Conservation (phyloP, 495 filamentous ascomycete genomes). For the Xylaria castorea region DNA sequence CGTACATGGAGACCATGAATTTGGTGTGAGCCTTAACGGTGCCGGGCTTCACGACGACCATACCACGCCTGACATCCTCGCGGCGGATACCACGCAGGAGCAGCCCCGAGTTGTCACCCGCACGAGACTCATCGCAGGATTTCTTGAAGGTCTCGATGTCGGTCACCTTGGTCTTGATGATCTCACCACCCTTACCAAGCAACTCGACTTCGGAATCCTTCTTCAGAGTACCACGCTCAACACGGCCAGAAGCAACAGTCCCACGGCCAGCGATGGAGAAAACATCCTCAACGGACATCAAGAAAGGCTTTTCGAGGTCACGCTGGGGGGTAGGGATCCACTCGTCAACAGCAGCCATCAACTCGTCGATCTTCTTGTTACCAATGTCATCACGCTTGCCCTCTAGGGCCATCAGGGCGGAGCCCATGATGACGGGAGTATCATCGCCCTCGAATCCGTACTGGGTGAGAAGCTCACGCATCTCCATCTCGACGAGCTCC, state of each 20-base stretch:
- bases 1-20: slow-evolving; percentile 95
- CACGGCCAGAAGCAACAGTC: slow-evolving; percentile 94
- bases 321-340: slow-evolving; percentile 97
- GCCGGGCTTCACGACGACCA: slow-evolving; percentile 85
- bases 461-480: slow-evolving; percentile 89
- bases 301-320: slow-evolving; percentile 93
- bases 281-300: slow-evolving; percentile 98
- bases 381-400: slow-evolving; percentile 87
- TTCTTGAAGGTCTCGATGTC: slow-evolving; percentile 99
- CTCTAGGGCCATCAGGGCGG: slow-evolving; percentile 95
- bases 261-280: slow-evolving; percentile 98
- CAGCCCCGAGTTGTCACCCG: slow-evolving; percentile 98
- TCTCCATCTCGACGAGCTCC: slow-evolving; percentile 99
- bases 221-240: slow-evolving; percentile 93
- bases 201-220: slow-evolving; percentile 92
- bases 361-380: slow-evolving; percentile 80
- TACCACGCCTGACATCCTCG: slow-evolving; percentile 91
- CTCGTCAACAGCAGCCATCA: slow-evolving; percentile 86
- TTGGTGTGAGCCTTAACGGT: slow-evolving; percentile 80
- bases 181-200: slow-evolving; percentile 74
- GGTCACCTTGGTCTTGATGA: slow-evolving; percentile 98
- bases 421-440: slow-evolving; percentile 94
- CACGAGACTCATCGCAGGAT: slow-evolving; percentile 89
- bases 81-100: slow-evolving; percentile 92
- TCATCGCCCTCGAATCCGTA: slow-evolving; percentile 99